Conservation (phyloP, 352 stramenopile species). For the Pythium folliculosum region DNA sequence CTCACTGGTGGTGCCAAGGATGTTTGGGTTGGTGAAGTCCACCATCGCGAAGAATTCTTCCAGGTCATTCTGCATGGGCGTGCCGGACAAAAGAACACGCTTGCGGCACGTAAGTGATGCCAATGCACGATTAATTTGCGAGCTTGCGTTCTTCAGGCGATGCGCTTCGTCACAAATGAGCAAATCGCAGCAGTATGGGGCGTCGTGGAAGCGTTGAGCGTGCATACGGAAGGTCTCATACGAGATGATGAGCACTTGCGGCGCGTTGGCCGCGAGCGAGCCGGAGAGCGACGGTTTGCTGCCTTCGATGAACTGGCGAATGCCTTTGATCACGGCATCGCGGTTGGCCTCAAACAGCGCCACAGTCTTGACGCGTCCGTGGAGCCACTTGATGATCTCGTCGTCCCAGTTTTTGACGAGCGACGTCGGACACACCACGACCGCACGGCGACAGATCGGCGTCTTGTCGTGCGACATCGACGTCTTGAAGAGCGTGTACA, state of each 20-base stretch:
- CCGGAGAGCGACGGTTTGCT: slow-evolving; percentile 60
- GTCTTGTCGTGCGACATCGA: slow-evolving; percentile 53
- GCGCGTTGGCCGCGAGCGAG: slow-evolving; percentile 32
- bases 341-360: slow-evolving; percentile 82
- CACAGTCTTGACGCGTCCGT: slow-evolving; percentile 81
- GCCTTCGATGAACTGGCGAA: slow-evolving; percentile 80
- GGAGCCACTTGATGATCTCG: slow-evolving; percentile 88
- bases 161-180: slow-evolving; percentile 99
- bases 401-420: slow-evolving; percentile 91
- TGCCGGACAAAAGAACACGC: slow-evolving; percentile 96
- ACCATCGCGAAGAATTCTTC: slow-evolving; percentile 99
- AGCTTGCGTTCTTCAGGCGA: slow-evolving; percentile 97
- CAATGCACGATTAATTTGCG: slow-evolving; percentile 88
- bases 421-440: slow-evolving; percentile 86
- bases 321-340: slow-evolving; percentile 81
- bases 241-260: slow-evolving; percentile 86
- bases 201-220: slow-evolving; percentile 87
- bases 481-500: slow-evolving; percentile 82
- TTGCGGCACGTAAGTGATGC: slow-evolving; percentile 86
- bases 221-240: slow-evolving; percentile 95
- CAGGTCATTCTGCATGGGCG: slow-evolving; percentile 99
- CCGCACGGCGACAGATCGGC: slow-evolving; percentile 67
- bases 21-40: slow-evolving; percentile 87
- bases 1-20: slow-evolving; percentile 79
- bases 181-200: slow-evolving; percentile 91